A percentile compares a stretch with the other conserved stretches of the same genome.
Evolutionary conservation across 2,329 filamentous ascomycete species (phyloP).

Genomic region (Ophiocordyceps sinensis): DNA sequence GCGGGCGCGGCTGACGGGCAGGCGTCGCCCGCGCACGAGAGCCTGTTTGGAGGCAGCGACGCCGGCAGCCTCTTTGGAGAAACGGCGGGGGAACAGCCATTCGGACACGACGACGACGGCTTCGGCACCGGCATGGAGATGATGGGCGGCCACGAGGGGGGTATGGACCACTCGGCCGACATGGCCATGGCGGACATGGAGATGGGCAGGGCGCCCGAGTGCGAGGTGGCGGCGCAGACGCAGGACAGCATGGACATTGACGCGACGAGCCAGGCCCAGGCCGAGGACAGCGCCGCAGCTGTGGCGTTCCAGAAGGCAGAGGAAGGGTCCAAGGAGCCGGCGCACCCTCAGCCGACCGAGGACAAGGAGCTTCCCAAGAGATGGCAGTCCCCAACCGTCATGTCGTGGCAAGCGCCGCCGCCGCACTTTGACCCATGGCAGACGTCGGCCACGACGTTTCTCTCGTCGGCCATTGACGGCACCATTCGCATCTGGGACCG

Average conservation of each 20-base stretch:
- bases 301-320: background rate
- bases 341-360: background rate
- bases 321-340: background rate
- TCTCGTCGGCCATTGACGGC: constrained; percentile 80
- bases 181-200: constrained; percentile 25
- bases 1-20: constrained; percentile 35
- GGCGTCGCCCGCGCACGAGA: constrained; percentile 59
- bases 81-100: constrained; percentile 43
- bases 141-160: constrained; percentile 23
- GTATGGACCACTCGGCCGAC: constrained; percentile 27
- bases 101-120: constrained; percentile 72
- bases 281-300: too few relatives aligned
- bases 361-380: constrained; percentile 5
- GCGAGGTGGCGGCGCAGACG: constrained; percentile 2
- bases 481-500: constrained; percentile 88
- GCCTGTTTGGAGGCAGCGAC: constrained; percentile 68
- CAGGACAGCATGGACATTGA: background rate
- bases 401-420: constrained; percentile 20
- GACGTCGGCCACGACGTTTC: constrained; percentile 64
- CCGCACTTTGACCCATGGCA: constrained; percentile 38
- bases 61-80: constrained; percentile 83
- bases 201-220: constrained; percentile 8
- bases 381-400: constrained; percentile 15
- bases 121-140: constrained; percentile 61
- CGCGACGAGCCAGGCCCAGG: background rate